Percentiles rank a stretch among this genome's conserved stretches.
Conservation (phyloP, 169 alveolate genomes). For the Sarcocystis neurona region DNA sequence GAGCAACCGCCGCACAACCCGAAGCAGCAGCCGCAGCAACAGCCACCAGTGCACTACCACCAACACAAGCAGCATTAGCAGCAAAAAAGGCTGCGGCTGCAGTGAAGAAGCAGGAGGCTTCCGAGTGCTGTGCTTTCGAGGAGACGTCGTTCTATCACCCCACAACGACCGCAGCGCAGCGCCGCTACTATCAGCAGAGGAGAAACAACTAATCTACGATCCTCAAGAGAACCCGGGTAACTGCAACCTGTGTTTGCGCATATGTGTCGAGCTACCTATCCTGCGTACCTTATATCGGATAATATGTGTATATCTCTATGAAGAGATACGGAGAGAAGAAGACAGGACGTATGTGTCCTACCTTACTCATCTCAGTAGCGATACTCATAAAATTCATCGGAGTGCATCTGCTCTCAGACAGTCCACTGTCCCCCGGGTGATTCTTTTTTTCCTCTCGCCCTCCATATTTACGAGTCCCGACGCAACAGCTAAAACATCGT, state of each 20-base stretch:
- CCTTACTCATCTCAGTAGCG: too few relatives aligned
- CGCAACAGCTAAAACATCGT: too few relatives aligned
- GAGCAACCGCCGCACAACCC: neutral
- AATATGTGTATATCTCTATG: too few relatives aligned
- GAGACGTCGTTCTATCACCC: slow-evolving; percentile 54
- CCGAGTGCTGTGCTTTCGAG: slow-evolving; percentile 48
- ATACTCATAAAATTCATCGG: too few relatives aligned
- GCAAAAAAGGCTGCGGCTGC: neutral
- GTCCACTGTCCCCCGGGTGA: too few relatives aligned
- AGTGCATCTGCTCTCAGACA: too few relatives aligned
- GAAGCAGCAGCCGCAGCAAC: slow-evolving; percentile 2
- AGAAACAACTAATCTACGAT: neutral
- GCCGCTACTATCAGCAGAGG: neutral
- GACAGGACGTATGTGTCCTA: too few relatives aligned
- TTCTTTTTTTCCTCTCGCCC: too few relatives aligned
- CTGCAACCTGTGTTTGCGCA: neutral
- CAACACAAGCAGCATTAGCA: neutral
- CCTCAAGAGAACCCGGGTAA: slow-evolving; percentile 34
- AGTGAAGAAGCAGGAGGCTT: slow-evolving; percentile 6
- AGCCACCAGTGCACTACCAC: neutral
- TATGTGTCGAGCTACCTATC: too few relatives aligned
- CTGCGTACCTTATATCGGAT: too few relatives aligned
- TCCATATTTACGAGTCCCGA: too few relatives aligned
- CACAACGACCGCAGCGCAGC: slow-evolving; percentile 20
- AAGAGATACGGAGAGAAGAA: too few relatives aligned